Conservation (phyloP, 2,329 filamentous ascomycete genomes). For the Colletotrichum euphorbiae region DNA sequence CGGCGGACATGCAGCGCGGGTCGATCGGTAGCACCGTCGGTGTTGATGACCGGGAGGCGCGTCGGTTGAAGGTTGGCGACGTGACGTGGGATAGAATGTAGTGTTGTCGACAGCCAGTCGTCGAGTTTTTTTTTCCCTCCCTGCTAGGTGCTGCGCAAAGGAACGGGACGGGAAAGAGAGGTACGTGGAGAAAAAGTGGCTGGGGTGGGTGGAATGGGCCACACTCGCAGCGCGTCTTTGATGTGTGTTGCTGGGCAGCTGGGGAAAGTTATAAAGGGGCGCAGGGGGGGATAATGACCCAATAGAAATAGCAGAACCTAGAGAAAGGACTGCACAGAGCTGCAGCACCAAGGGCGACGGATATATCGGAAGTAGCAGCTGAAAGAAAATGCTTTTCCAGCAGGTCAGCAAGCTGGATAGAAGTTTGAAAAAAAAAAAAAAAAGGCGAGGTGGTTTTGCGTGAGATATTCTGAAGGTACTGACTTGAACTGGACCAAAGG, state of each 20-base stretch:
- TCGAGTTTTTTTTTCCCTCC: conserved; percentile 29
- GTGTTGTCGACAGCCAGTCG: conserved; percentile 14
- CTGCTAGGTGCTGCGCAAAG: conserved; percentile 24
- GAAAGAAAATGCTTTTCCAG: too few relatives aligned
- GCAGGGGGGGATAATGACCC: not conserved
- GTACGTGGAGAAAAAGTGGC: conserved; percentile 39
- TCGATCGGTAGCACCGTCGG: conserved; percentile 14
- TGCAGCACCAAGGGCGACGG: not conserved
- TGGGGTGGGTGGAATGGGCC: conserved; percentile 33
- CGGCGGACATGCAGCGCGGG: conserved; percentile 31
- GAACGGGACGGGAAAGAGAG: conserved; percentile 16
- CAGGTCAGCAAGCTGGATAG: too few relatives aligned
- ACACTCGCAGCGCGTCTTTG: conserved; percentile 4
- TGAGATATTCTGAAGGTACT: not conserved
- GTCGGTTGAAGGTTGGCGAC: conserved; percentile 24
- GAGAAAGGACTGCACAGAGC: not conserved
- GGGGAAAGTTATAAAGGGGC: not conserved
- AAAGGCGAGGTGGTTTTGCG: too few relatives aligned
- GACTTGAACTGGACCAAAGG: not conserved
- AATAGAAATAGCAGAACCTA: not conserved
- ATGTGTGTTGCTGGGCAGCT: not conserved
- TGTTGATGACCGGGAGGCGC: conserved; percentile 28
- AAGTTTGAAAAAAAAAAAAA: too few relatives aligned
- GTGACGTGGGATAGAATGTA: conserved; percentile 23
- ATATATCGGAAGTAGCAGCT: not conserved